Evolutionary conservation across 805 yeast genomes (phyloP).

Genomic region (Saccharomycopsis olivae): DNA sequence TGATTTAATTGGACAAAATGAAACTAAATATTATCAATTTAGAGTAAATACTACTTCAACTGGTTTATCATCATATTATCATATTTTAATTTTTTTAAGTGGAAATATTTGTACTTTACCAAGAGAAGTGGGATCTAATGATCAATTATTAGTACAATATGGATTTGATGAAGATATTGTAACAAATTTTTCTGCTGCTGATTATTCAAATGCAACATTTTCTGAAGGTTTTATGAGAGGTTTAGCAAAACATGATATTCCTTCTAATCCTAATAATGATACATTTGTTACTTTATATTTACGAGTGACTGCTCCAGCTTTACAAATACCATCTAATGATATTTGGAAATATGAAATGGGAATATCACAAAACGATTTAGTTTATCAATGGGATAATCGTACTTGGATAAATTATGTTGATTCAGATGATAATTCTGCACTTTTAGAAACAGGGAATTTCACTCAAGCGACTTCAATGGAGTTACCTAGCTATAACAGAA

Average conservation of each 20-base stretch:
- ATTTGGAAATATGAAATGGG: conserved; percentile 59
- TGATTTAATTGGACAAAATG: conserved; percentile 26
- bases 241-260: conserved; percentile 14
- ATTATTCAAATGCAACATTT: conserved; percentile 5
- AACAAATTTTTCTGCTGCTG: conserved; percentile 7
- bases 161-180: conserved; percentile 13
- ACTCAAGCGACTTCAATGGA: conserved; percentile 20
- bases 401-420: conserved; percentile 52
- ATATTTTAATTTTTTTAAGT: conserved; percentile 37
- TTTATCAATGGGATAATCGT: conserved; percentile 59
- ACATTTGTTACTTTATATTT: conserved; percentile 16
- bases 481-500: conserved; percentile 14
- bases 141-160: conserved; percentile 13
- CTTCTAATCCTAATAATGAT: conserved; percentile 11
- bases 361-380: conserved; percentile 48
- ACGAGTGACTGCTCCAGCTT: conserved; percentile 11
- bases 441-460: conserved; percentile 52
- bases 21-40: conserved; percentile 33
- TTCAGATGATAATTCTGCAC: conserved; percentile 56
- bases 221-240: conserved; percentile 16
- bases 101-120: conserved; percentile 40
- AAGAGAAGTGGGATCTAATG: not conserved
- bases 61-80: conserved; percentile 36
- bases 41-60: conserved; percentile 31
- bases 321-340: conserved; percentile 14